These are phyloP conservation scores for Colletotrichum siamense DNA, from an alignment of 2,329 filamentous ascomycete species.

Conservation along the genomic window DNA sequence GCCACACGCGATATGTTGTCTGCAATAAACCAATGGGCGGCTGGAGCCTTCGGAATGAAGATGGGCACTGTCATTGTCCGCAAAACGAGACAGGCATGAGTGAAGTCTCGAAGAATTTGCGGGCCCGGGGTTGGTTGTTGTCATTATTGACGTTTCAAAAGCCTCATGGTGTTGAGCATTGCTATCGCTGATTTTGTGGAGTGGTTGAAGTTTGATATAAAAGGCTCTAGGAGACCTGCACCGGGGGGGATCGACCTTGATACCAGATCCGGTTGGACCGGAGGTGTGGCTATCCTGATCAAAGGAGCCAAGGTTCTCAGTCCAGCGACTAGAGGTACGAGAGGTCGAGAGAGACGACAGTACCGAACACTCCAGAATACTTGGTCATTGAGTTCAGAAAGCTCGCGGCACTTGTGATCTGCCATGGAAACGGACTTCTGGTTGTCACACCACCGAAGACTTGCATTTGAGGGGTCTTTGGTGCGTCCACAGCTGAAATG, in stretches of 20 bases:
- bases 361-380: neutral
- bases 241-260: no score
- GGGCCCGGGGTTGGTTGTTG: no score
- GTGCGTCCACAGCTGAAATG: neutral
- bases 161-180: no score
- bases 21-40: neutral
- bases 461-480: neutral
- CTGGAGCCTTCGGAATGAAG: neutral
- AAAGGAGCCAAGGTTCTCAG: no score
- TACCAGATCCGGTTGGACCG: no score
- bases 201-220: rapidly evolving
- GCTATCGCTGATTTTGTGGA: no score
- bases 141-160: no score
- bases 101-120: no score
- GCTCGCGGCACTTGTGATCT: neutral
- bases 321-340: neutral
- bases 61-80: neutral
- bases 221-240: no score
- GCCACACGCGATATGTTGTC: neutral
- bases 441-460: neutral
- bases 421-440: neutral
- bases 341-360: neutral
- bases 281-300: no score
- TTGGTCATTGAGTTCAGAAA: neutral
- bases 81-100: no score